Base-by-base conservation (phyloP, 306 rosid genomes). In the Malus fusca region DNA sequence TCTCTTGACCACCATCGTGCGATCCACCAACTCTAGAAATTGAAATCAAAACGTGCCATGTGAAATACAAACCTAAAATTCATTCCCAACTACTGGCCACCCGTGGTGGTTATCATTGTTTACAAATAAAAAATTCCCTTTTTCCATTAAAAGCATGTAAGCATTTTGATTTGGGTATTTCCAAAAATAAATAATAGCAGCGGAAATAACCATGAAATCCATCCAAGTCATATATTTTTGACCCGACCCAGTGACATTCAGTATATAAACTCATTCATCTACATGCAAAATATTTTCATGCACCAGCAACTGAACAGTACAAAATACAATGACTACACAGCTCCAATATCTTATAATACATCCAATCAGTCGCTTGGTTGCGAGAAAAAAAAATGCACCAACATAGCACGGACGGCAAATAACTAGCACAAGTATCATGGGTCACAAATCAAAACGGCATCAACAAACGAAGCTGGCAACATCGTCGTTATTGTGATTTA, bases 41-140 rank as follows among this genome's bases (percentile, higher is more conserved):
- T 2, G 1, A 35, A 35, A 2, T 6, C 40, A 6, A 0, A 35
- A 35, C 9, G 2, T 35, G 0, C 6, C 40, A 1, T 7, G 8
- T 33, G 0, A 33, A 33, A 33, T 33, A 33, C 37, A 5, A 5
- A 1, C 37, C 7, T 5, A 33, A 5, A 33, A 33, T 1, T 33
- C 37, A 1, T 33, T 2, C 0, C 0, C 37, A 33, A 33, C 37
- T 33, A 6, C 37, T 33, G 2, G 0, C 1, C 37, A 33, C 9
- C 40, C 0, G 2, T 6, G 40, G 40, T 35, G 40, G 10, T 35
- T 35, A 35, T 35, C 40, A 35, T 7, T 35, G 9, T 6, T 5
- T 35, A 35, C 40, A 25, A 25, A 25, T 25, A 25, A 1, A 35
- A 35, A 6, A 30, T 30, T 7, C 40, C 9, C 7, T 40, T 40